Evolutionary conservation across 306 rosid genomes (phyloP), one percentile per base, ranked within the genome.

Genomic region (Inga laurina): DNA sequence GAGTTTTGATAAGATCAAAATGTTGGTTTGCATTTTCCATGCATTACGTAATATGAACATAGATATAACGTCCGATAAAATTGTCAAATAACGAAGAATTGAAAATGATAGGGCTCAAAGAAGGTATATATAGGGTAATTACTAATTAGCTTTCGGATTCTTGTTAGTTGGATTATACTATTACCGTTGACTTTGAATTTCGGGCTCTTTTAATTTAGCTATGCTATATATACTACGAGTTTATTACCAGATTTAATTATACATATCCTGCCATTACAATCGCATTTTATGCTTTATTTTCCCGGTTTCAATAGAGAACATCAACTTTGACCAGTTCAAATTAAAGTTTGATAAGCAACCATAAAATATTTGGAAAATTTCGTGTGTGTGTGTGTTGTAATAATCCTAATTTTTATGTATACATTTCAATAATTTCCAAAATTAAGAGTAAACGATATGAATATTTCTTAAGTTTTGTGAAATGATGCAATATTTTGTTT

Each of bases 11-110:
- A 10, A 19, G 10, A 54, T 22, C 19, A 54, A 54, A 54, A 54
- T n/a, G n/a, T 11, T 4, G 35, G 41, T 70, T 86, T 82, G 86
- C 79, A 86, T 86, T 79, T 82, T 86, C 86, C 18, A 52, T 19
- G 65, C 56, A 39, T 46, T 57, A 48, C 41, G 34, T 10, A 19
- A 9, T 44, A 54, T 59, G 75, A 4, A 61, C 67, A 61, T 61
- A 10, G 12, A 61, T 24, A 4, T 37, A 37, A 4, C 41, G 7
- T 37, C 5, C 6, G 22, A n/a, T 10, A 10, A 22, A 59, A 10
- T 24, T 24, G 35, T 8, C 24, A 61, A 22, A 61, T 24, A 3
- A 62, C 15, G 68, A 27, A 62, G 68, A 62, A 6, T 6, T 39
- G 43, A 39, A 27, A 12, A 62, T 62, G 15, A 62, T 4, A 62